Percentiles rank a stretch among this genome's conserved stretches.
These are phyloP conservation scores for Didymella lethalis DNA, from an alignment of 2,329 filamentous ascomycete genomes.

Conservation along the genomic window DNA sequence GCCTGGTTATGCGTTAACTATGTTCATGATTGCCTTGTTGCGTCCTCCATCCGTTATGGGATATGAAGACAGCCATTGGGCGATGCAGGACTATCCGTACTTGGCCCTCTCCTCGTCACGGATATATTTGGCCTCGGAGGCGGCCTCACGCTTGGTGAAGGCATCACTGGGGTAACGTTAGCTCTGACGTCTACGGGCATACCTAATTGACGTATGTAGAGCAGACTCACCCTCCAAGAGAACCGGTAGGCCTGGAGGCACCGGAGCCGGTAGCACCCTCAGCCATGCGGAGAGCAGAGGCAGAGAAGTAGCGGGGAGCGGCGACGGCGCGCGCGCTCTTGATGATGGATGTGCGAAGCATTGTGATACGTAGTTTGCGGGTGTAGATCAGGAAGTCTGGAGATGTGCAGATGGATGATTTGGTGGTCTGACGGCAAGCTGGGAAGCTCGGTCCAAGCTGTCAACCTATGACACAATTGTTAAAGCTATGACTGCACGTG, in stretches of 20 bases:
- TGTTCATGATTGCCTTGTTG: slow-evolving; percentile 2
- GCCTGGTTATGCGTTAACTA: slow-evolving; percentile 54
- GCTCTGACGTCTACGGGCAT: background rate
- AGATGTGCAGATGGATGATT: slow-evolving; percentile 20
- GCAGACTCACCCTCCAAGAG: slow-evolving; percentile 45
- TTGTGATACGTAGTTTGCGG: slow-evolving; percentile 28
- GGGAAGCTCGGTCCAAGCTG: slow-evolving; percentile 8
- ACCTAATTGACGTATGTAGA: slow-evolving; percentile 1
- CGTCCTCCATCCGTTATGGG: background rate
- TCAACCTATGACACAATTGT: slow-evolving; percentile 1
- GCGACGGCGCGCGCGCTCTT: slow-evolving; percentile 51
- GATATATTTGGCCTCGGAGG: slow-evolving; percentile 85
- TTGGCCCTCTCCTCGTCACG: slow-evolving; percentile 89
- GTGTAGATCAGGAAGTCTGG: slow-evolving; percentile 10
- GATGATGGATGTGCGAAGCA: slow-evolving; percentile 52
- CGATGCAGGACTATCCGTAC: slow-evolving; percentile 49
- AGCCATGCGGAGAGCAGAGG: slow-evolving; percentile 53
- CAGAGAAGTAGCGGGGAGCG: slow-evolving; percentile 53
- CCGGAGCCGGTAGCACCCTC: slow-evolving; percentile 57
- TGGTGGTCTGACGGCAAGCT: slow-evolving; percentile 13
- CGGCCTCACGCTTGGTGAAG: slow-evolving; percentile 91
- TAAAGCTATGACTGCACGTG: slow-evolving; percentile 9
- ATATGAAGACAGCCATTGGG: background rate
- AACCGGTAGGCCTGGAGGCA: slow-evolving; percentile 52
- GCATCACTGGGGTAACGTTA: slow-evolving; percentile 70